phyloP scores from a whole-genome alignment of 2,329 filamentous ascomycete genomes.

The Colletotrichum lindemuthianum region DNA sequence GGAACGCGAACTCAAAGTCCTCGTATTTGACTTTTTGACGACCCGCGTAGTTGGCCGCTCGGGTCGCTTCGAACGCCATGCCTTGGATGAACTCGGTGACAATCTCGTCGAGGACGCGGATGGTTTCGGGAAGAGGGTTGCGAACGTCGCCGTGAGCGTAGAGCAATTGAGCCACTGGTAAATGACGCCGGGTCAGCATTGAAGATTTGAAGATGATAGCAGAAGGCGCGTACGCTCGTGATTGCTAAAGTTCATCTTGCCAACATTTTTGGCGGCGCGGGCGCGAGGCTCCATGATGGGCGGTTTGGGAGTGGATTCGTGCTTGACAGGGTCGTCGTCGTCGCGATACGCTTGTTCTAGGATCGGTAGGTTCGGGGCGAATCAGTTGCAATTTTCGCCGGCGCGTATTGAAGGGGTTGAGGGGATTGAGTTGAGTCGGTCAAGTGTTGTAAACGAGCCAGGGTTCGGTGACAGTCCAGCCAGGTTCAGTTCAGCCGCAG shows the following conservation, averaged over 20 bases:
- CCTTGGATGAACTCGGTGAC: slow-evolving; percentile 97
- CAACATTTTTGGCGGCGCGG: slow-evolving; percentile 81
- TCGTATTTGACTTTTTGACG: slow-evolving; percentile 98
- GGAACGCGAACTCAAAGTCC: slow-evolving; percentile 94
- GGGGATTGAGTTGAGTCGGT: too few relatives aligned
- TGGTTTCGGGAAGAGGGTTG: slow-evolving; percentile 82
- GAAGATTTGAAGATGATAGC: background rate
- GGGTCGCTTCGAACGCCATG: slow-evolving; percentile 88
- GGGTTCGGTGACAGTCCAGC: background rate
- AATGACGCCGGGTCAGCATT: too few relatives aligned
- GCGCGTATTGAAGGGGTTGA: too few relatives aligned
- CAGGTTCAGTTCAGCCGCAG: background rate
- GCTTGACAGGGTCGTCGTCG: background rate
- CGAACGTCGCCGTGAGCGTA: slow-evolving; percentile 83
- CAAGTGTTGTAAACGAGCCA: too few relatives aligned
- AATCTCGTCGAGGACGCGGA: slow-evolving; percentile 92
- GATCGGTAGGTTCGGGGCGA: background rate
- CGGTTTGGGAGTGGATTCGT: background rate
- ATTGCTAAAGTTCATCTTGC: slow-evolving; percentile 81
- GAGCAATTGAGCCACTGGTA: slow-evolving; percentile 77
- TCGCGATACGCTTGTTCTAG: too few relatives aligned
- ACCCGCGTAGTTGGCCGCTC: slow-evolving; percentile 84
- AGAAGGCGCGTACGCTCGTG: slow-evolving; percentile 69
- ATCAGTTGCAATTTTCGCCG: too few relatives aligned
- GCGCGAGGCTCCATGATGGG: slow-evolving; percentile 78